Evolutionary conservation across 768 basidiomycete species (phyloP).

Genomic region (Coprinopsis strossmayeri): DNA sequence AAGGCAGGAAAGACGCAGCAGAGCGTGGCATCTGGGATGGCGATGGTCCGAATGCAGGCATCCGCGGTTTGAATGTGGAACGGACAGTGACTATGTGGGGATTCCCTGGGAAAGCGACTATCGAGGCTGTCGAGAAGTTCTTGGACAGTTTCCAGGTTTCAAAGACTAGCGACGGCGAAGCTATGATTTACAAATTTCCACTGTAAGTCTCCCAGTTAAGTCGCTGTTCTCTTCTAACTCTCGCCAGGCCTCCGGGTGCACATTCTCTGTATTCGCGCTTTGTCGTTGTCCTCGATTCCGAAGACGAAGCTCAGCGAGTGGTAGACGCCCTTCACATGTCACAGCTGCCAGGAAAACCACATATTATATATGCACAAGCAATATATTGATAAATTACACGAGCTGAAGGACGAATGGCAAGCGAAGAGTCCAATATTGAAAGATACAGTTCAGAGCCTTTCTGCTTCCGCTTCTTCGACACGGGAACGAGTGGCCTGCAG

Average conservation of each 20-base stretch:
- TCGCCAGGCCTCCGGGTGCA: slow-evolving; percentile 24
- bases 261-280: slow-evolving; percentile 47
- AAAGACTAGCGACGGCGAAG: slow-evolving; percentile 26
- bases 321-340: slow-evolving; percentile 60
- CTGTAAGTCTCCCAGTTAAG: slow-evolving; percentile 30
- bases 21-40: slow-evolving; percentile 22
- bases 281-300: slow-evolving; percentile 46
- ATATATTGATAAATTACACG: slow-evolving; percentile 28
- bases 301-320: slow-evolving; percentile 64
- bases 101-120: slow-evolving; percentile 42
- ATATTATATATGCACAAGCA: slow-evolving; percentile 19
- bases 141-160: slow-evolving; percentile 41
- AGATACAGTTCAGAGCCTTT: slow-evolving; percentile 51
- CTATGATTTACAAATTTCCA: slow-evolving; percentile 44
- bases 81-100: slow-evolving; percentile 57
- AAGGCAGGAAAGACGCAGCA: slow-evolving; percentile 23
- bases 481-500: slow-evolving; percentile 52
- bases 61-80: slow-evolving; percentile 32
- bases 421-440: slow-evolving; percentile 12
- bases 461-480: slow-evolving; percentile 57
- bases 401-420: slow-evolving; percentile 19
- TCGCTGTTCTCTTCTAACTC: slow-evolving; percentile 2
- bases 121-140: slow-evolving; percentile 28
- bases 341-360: slow-evolving; percentile 22
- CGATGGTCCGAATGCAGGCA: slow-evolving; percentile 47